A percentile compares a stretch with the other conserved stretches of the same genome.
These are phyloP conservation scores for Colletotrichum karsti DNA, from an alignment of 2,329 filamentous ascomycete species.

Conservation along the genomic window DNA sequence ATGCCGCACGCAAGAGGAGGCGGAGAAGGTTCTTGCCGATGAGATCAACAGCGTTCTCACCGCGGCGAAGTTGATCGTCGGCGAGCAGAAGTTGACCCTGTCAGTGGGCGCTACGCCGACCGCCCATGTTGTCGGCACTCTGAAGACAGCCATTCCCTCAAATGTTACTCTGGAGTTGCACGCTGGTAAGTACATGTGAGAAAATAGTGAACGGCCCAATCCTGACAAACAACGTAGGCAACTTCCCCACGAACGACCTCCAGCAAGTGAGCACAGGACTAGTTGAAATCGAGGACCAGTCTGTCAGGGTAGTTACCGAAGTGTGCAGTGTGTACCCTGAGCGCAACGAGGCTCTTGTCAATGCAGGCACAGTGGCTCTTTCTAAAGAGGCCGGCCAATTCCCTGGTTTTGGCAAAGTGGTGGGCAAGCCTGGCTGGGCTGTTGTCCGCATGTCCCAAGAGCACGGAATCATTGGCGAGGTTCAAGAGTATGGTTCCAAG, in stretches of 20 bases:
- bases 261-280: constrained; percentile 47
- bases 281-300: constrained; percentile 38
- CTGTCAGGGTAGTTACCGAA: constrained; percentile 41
- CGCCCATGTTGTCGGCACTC: constrained; percentile 42
- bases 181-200: constrained; percentile 34
- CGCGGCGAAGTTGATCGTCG: constrained; percentile 39
- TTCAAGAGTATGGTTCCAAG: constrained; percentile 5
- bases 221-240: constrained; percentile 31
- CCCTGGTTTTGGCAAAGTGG: constrained; percentile 40
- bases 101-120: constrained; percentile 47
- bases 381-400: constrained; percentile 42
- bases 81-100: constrained; percentile 36
- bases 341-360: constrained; percentile 47
- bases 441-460: constrained; percentile 46
- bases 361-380: constrained; percentile 44
- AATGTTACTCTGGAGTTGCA: constrained; percentile 46
- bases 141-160: constrained; percentile 37
- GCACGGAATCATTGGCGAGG: constrained; percentile 42
- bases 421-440: constrained; percentile 38
- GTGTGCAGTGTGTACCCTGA: constrained; percentile 48
- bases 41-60: constrained; percentile 41
- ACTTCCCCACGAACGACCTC: constrained; percentile 48
- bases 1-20: constrained; percentile 39
- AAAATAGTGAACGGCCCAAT: too few relatives aligned
- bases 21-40: constrained; percentile 37